phyloP scores from a whole-genome alignment of 164 flowering plant species.

The Euptelea pleiosperma region DNA sequence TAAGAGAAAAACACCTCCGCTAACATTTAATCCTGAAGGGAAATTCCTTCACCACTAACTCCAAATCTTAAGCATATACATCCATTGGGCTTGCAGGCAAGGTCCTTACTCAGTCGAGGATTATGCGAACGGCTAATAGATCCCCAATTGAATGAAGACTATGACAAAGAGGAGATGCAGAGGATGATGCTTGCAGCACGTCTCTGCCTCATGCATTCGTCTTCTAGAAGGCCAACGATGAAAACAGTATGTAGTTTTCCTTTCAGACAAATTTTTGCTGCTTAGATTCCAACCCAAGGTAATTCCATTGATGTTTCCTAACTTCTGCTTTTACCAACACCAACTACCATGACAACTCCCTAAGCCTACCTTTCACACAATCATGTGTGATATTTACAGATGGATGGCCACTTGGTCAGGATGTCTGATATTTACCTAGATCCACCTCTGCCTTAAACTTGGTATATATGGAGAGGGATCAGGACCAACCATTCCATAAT shows the following conservation, averaged over 20 bases:
- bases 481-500: no score
- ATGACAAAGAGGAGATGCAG: slow-evolving; percentile 36
- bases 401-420: no score
- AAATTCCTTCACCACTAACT: not conserved
- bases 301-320: not conserved
- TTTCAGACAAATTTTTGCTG: not conserved
- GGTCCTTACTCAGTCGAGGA: slow-evolving; percentile 36
- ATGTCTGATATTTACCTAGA: no score
- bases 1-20: slow-evolving; percentile 13
- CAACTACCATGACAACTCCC: not conserved
- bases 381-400: no score
- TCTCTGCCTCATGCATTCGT: slow-evolving; percentile 46
- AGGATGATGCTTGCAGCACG: slow-evolving; percentile 35
- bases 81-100: slow-evolving; percentile 34
- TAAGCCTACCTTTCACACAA: not conserved
- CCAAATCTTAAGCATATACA: not conserved
- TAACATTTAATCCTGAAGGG: not conserved
- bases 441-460: no score
- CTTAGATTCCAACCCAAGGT: not conserved
- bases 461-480: no score
- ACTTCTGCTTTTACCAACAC: not conserved
- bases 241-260: slow-evolving; percentile 23
- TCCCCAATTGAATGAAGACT: slow-evolving; percentile 27
- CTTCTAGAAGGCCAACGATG: slow-evolving; percentile 45
- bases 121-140: slow-evolving; percentile 36